phyloP scores from a whole-genome alignment of 176 grass and related monocot genomes.

The Tillandsia fasciculata region DNA sequence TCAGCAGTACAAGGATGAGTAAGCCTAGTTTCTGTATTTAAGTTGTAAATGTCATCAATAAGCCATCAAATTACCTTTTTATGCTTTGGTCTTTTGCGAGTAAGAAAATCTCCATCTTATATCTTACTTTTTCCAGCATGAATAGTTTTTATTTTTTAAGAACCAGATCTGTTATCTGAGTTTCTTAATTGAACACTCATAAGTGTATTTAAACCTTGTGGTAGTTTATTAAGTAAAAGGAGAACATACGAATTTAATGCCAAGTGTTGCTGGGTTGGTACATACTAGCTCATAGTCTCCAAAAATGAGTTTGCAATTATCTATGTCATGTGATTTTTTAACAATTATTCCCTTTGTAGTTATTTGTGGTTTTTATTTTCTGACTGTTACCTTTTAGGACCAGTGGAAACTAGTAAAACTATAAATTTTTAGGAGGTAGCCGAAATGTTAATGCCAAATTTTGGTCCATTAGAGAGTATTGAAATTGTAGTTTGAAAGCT shows the following conservation, averaged over 20 bases:
- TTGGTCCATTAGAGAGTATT: no score
- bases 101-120: background rate
- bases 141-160: background rate
- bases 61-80: background rate
- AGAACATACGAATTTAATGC: background rate
- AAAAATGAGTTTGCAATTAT: no score
- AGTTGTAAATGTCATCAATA: background rate
- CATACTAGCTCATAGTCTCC: no score
- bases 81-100: background rate
- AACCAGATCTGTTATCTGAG: background rate
- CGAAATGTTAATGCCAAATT: no score
- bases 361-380: no score
- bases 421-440: no score
- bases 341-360: no score
- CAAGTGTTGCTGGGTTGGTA: no score
- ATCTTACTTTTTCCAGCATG: background rate
- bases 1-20: slow-evolving; percentile 79
- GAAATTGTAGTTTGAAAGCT: no score
- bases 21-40: slow-evolving; percentile 26
- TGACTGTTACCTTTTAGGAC: no score
- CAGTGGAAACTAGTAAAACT: no score
- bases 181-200: background rate
- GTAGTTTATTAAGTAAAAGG: background rate
- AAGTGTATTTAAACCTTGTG: background rate
- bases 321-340: no score